Evolutionary conservation across 306 rosid species (phyloP), one percentile per base, ranked within the genome.

Genomic region (Fragaria vesca): DNA sequence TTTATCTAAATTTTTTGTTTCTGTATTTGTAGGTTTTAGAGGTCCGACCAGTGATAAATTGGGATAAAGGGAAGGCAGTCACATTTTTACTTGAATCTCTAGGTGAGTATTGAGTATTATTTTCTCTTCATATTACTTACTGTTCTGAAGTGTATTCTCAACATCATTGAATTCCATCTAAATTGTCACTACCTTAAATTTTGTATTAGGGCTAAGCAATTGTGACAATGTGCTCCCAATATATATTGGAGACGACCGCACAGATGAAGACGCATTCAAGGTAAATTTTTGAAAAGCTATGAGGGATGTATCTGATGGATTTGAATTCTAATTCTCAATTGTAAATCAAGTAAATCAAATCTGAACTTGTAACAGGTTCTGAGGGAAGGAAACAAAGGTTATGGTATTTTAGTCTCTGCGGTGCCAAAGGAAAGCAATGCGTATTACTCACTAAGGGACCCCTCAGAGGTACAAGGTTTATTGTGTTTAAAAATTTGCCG

Each of bases 1-100:
- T 32, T 13, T 66, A 9, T 77, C 52, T 38, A 21, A 77, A 61
- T 69, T 51, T 42, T 40, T 20, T 4, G 40, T 17, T 71, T 12
- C 76, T 48, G 30, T 28, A 11, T 81, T 13, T 81, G 73, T 68
- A 96, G 99, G 99, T 96, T 87, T 87, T 96, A 83, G 99, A 96
- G 88, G 94, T 96, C 30, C 91, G 99, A 16, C 99, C 99, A 4
- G 88, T 78, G 81, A 91, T 96, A 78, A 68, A 87, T 86, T 96
- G 99, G 99, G 93, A 96, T 84, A 96, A 96, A 82, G 99, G 99
- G 67, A 96, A 91, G 82, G 99, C 99, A 17, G 98, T 96, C 72
- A 88, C 91, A 3, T 96, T 96, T 86, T 87, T 96, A 72, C 99
- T 96, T 0, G 92, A 96, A 79, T 91, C 99, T 60, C 97, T 96